These are phyloP conservation scores for Pseudogymnoascus sp. DNA, from an alignment of 2,329 filamentous ascomycete genomes.

Conservation along the genomic window DNA sequence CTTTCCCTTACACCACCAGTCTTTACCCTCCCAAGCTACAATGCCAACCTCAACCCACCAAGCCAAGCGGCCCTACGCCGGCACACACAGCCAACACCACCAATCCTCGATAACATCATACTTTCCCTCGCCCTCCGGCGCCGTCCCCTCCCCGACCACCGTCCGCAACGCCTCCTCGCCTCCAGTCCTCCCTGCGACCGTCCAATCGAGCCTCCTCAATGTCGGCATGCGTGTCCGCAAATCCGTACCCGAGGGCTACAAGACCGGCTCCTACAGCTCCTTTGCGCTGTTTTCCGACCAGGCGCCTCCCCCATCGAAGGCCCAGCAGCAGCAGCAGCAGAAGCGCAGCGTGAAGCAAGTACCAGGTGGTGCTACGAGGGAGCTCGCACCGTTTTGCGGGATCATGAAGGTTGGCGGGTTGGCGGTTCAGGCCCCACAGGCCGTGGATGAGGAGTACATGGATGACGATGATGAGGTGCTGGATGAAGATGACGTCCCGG, in stretches of 20 bases:
- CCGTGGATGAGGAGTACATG: constrained; percentile 31
- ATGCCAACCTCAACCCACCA: constrained; percentile 20
- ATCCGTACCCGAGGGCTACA: constrained; percentile 88
- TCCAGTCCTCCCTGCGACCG: constrained; percentile 50
- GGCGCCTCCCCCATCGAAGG: constrained; percentile 20
- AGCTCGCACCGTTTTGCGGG: constrained; percentile 74
- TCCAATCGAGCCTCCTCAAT: constrained; percentile 77
- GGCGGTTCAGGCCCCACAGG: constrained; percentile 39
- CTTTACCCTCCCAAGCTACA: constrained; percentile 7
- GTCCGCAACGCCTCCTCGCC: constrained; percentile 33
- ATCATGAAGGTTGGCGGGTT: constrained; percentile 67
- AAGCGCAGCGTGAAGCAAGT: constrained; percentile 13
- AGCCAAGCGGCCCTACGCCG: constrained; percentile 53
- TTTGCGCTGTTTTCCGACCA: constrained; percentile 45
- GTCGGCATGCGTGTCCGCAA: constrained; percentile 95
- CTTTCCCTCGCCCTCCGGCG: constrained; percentile 34
- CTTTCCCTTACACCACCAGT: background rate
- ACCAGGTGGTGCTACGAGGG: constrained; percentile 34
- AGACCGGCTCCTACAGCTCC: constrained; percentile 52
- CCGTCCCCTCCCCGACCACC: constrained; percentile 31
- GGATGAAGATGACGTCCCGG: constrained; percentile 21
- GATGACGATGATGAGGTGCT: constrained; percentile 31
- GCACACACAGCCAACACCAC: constrained; percentile 46
- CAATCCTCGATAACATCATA: constrained; percentile 52
- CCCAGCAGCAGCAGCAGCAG: background rate